These are phyloP conservation scores for Pharus latifolius DNA, from an alignment of 176 grass and related monocot genomes.

Conservation along the genomic window DNA sequence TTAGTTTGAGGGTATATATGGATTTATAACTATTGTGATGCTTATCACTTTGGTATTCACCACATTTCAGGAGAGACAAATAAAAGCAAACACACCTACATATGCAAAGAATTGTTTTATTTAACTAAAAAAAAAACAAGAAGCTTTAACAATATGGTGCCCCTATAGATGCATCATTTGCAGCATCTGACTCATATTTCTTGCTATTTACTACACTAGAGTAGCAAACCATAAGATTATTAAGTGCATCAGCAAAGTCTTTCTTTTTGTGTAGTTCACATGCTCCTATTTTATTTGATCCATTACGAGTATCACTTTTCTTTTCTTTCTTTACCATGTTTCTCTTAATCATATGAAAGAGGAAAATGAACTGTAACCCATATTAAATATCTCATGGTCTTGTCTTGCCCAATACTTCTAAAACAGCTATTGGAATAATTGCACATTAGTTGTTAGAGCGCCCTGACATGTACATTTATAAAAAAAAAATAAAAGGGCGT, in stretches of 20 bases:
- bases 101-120: neutral
- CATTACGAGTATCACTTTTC: neutral
- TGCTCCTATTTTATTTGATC: neutral
- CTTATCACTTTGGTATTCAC: neutral
- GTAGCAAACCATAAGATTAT: neutral
- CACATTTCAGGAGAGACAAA: neutral
- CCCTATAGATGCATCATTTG: neutral
- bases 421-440: too few relatives aligned
- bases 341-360: neutral
- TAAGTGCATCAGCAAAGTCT: neutral
- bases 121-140: neutral
- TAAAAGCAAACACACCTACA: neutral
- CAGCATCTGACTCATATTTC: too few relatives aligned
- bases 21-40: neutral
- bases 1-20: constrained; percentile 1
- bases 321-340: too few relatives aligned
- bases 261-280: constrained; percentile 10
- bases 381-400: too few relatives aligned
- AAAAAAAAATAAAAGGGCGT: neutral
- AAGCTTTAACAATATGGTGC: neutral
- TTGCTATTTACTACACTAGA: too few relatives aligned
- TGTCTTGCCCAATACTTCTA: too few relatives aligned
- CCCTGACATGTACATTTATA: too few relatives aligned
- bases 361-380: neutral
- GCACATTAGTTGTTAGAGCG: too few relatives aligned